Evolutionary conservation across 2,329 filamentous ascomycete species (phyloP).

Genomic region (Clathrospora elynae): DNA sequence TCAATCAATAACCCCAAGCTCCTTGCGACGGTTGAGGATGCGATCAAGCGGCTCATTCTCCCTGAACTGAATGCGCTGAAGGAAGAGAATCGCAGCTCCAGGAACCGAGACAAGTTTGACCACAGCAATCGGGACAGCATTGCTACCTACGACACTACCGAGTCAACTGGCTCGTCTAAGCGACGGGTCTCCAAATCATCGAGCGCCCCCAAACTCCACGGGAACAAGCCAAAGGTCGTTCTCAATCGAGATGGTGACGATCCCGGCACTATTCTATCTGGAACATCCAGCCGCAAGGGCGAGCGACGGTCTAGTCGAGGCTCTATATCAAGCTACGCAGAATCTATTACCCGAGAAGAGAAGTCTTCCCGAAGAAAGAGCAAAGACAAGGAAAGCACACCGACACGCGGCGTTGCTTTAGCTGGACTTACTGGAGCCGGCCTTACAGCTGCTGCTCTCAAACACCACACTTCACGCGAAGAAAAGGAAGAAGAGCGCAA

Average conservation of each 20-base stretch:
- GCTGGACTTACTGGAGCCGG: conserved; percentile 60
- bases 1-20: conserved; percentile 92
- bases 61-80: conserved; percentile 92
- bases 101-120: conserved; percentile 72
- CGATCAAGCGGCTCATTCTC: conserved; percentile 84
- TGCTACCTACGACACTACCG: conserved; percentile 61
- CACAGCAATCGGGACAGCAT: conserved; percentile 54
- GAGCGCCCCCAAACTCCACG: conserved; percentile 63
- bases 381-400: conserved; percentile 53
- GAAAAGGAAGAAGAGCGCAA: conserved; percentile 50
- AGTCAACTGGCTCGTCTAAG: conserved; percentile 55
- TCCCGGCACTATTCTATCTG: conserved; percentile 62
- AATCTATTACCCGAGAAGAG: conserved; percentile 53
- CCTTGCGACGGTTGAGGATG: conserved; percentile 89
- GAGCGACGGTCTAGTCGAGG: conserved; percentile 61
- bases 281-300: conserved; percentile 57
- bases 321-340: conserved; percentile 50
- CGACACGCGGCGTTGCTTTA: conserved; percentile 60
- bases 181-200: conserved; percentile 65
- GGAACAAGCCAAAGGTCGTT: conserved; percentile 63
- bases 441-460: conserved; percentile 65
- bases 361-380: conserved; percentile 54
- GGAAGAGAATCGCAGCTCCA: conserved; percentile 80
- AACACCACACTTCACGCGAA: conserved; percentile 68
- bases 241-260: conserved; percentile 64